Percentiles rank a stretch among this genome's conserved stretches.
phyloP scores from a whole-genome alignment of 192 early-diverging fungal species.

The Pecoramyces ruminantium region DNA sequence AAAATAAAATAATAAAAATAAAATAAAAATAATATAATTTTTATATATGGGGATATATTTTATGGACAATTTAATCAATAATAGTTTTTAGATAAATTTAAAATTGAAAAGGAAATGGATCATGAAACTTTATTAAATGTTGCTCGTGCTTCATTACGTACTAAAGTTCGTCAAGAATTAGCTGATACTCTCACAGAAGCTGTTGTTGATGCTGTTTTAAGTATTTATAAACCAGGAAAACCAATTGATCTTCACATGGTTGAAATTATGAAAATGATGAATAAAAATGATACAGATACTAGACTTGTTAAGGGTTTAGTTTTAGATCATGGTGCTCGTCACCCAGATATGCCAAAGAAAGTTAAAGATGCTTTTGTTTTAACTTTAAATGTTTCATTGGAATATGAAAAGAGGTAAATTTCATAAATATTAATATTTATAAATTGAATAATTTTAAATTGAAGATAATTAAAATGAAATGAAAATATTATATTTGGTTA shows the following conservation, averaged over 20 bases:
- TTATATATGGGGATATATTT: no score
- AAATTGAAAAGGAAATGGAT: conserved; percentile 58
- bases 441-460: no score
- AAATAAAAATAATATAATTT: no score
- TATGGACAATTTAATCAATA: no score
- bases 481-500: no score
- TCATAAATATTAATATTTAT: neutral
- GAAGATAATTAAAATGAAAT: no score
- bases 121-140: conserved; percentile 78
- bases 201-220: conserved; percentile 87
- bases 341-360: conserved; percentile 97
- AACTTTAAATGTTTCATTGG: conserved; percentile 91
- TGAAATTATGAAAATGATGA: conserved; percentile 99
- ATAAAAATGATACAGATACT: conserved; percentile 95
- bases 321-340: conserved; percentile 96
- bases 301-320: conserved; percentile 84
- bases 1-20: no score
- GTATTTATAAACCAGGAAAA: conserved; percentile 56
- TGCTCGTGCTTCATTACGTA: conserved; percentile 86
- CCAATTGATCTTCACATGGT: conserved; percentile 99
- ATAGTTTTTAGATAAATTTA: conserved; percentile 80
- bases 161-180: conserved; percentile 76
- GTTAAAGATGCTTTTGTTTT: conserved; percentile 77
- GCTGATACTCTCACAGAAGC: conserved; percentile 89
- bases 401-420: conserved; percentile 88